Percentiles rank a stretch among this genome's conserved stretches.
These are phyloP conservation scores for Floccularia luteovirens DNA, from an alignment of 768 basidiomycete genomes.

Conservation along the genomic window DNA sequence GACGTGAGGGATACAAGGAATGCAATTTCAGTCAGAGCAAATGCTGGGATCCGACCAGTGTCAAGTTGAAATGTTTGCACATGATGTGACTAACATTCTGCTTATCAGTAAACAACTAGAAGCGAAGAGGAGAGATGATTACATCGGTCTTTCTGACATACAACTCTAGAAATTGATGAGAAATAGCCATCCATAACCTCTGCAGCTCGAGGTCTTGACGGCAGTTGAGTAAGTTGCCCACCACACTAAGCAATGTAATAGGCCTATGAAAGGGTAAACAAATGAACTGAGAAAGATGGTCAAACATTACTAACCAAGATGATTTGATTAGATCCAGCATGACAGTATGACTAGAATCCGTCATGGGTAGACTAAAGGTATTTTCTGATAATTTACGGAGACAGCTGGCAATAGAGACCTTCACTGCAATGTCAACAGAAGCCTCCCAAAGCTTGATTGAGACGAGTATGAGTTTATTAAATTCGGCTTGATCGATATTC, in stretches of 20 bases:
- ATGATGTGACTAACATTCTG: constrained; percentile 25
- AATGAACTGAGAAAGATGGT: neutral
- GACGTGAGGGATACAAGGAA: constrained; percentile 69
- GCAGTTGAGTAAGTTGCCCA: constrained; percentile 50
- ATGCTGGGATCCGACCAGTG: constrained; percentile 48
- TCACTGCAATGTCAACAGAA: constrained; percentile 55
- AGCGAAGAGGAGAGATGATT: constrained; percentile 8
- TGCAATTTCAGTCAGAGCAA: constrained; percentile 65
- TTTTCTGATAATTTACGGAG: constrained; percentile 36
- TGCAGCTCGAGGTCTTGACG: constrained; percentile 56
- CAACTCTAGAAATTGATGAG: constrained; percentile 51
- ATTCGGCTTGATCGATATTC: constrained; percentile 29
- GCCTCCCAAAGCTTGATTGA: constrained; percentile 53
- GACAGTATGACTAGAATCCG: constrained; percentile 25
- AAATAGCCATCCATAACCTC: constrained; percentile 60
- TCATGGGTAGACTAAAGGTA: constrained; percentile 32
- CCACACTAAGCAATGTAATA: constrained; percentile 37
- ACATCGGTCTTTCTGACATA: constrained; percentile 45
- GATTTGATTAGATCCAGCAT: constrained; percentile 37
- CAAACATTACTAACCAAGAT: constrained; percentile 30
- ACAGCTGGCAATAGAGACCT: constrained; percentile 49
- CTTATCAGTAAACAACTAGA: neutral
- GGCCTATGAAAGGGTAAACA: constrained; percentile 21
- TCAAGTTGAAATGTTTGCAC: constrained; percentile 44
- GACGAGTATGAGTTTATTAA: constrained; percentile 38